Conservation (phyloP, 192 early-diverging fungal genomes). For the Coemansia sp. region DNA sequence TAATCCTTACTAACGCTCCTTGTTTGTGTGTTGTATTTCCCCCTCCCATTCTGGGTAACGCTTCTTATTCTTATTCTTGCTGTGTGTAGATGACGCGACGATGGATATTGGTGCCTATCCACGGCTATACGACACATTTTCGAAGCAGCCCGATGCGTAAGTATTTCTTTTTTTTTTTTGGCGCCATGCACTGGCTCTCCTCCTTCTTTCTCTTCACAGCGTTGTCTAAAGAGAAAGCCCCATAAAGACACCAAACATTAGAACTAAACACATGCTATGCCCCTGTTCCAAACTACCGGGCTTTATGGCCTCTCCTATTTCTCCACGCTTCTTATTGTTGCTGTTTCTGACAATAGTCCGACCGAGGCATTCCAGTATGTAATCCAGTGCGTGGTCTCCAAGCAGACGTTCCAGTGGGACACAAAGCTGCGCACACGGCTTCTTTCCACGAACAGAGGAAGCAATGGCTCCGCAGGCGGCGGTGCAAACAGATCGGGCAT, state of each 20-base stretch:
- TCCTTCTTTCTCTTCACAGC: too few relatives aligned
- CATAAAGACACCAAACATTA: not conserved
- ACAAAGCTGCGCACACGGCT: slow-evolving; percentile 36
- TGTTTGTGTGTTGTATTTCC: too few relatives aligned
- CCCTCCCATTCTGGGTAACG: too few relatives aligned
- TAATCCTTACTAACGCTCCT: not conserved
- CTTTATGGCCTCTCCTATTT: not conserved
- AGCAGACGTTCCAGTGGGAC: slow-evolving; percentile 15
- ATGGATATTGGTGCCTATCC: slow-evolving; percentile 33
- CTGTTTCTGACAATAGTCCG: slow-evolving; percentile 15
- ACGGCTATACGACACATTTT: slow-evolving; percentile 35
- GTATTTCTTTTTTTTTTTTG: slow-evolving; percentile 4
- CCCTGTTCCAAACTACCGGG: not conserved
- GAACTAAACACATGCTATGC: not conserved
- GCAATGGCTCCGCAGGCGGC: slow-evolving; percentile 4
- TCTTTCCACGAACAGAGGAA: slow-evolving; percentile 8
- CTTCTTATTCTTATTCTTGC: not conserved
- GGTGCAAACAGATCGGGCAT: not conserved
- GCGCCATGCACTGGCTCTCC: too few relatives aligned
- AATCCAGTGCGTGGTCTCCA: slow-evolving; percentile 27
- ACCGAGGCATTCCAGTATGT: slow-evolving; percentile 38
- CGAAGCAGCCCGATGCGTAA: slow-evolving; percentile 40
- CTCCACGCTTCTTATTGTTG: not conserved
- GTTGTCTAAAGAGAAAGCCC: not conserved
- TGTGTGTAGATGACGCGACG: slow-evolving; percentile 37